Evolutionary conservation across 208 protist genomes (phyloP), one percentile per base, ranked within the genome.

Genomic region (Leishmania guyanensis): DNA sequence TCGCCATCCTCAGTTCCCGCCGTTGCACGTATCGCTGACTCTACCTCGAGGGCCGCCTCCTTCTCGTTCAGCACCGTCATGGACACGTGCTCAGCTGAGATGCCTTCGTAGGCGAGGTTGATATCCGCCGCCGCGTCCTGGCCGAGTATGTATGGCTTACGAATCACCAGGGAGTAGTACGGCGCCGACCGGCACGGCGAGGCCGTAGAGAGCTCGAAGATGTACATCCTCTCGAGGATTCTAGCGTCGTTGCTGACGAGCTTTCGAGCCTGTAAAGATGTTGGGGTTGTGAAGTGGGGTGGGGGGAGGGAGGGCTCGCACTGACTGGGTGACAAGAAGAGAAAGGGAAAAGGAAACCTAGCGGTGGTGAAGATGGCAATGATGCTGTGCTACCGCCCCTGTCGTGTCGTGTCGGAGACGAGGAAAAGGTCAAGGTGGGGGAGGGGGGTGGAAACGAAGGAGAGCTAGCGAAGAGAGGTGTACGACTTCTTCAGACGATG

Each of bases 91-190:
- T 89, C 74, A 16, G 68, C 50, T 12, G 82, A 71, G 79, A 96
- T 88, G 75, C 89, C 89, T 8, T 48, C 56, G 71, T 79, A 74
- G 33, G 86, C 75, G 62, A 96, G 82, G 36, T 81, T 53, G 73
- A 95, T 88, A 33, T 88, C 83, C n/a, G 81, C 78, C 2, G n/a
- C 60, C 0, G 80, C 77, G 72, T 68, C 22, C 53, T 84, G 83
- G 78, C 94, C 94, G 16, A 97, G 80, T 33, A 88, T 88, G 84
- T 97, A 97, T 0, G 88, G 89, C 36, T 92, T 89, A 36, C 92
- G 88, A 16, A 97, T 80, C 50, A 95, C 92, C 54, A 97, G 83
- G 5, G 90, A 91, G 84, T 95, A 95, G 85, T 97, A 97, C 33
- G 91, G 86, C 12, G 92, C 89, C 72, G 91, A 85, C 16, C 89